Evolutionary conservation across 1,139 yeast genomes (phyloP).

Genomic region (Spathaspora sp.): DNA sequence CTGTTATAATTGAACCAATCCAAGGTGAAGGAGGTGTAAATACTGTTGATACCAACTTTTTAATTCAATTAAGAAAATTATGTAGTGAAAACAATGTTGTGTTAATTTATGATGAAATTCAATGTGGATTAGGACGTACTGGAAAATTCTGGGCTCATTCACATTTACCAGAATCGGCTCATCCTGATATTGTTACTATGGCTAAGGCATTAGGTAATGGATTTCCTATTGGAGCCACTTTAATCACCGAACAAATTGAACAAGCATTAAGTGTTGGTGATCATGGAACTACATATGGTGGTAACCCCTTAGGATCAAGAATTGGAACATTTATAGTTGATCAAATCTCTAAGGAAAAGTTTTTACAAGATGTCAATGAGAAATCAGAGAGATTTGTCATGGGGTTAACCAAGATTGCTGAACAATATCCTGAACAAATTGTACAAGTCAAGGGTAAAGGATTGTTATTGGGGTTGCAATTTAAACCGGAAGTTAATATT

Average conservation of each 20-base stretch:
- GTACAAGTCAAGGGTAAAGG: conserved; percentile 84
- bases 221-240: conserved; percentile 94
- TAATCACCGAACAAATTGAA: conserved; percentile 80
- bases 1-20: conserved; percentile 91
- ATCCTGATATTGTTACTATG: conserved; percentile 90
- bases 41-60: conserved; percentile 61
- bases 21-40: conserved; percentile 98
- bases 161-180: conserved; percentile 68
- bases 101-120: conserved; percentile 92
- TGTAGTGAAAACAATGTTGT: conserved; percentile 73
- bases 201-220: conserved; percentile 98
- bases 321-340: conserved; percentile 76
- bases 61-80: conserved; percentile 61
- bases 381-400: conserved; percentile 56
- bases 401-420: conserved; percentile 52
- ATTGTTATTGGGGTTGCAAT: conserved; percentile 78
- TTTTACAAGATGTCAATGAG: conserved; percentile 56
- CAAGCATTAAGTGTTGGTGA: conserved; percentile 78
- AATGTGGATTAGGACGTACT: conserved; percentile 92
- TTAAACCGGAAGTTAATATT: conserved; percentile 57
- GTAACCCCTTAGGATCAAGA: conserved; percentile 88
- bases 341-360: conserved; percentile 58
- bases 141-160: conserved; percentile 95
- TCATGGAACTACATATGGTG: conserved; percentile 98
- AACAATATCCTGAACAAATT: conserved; percentile 54